Conservation (phyloP, 768 basidiomycete genomes). For the Hypholoma fasciculare region DNA sequence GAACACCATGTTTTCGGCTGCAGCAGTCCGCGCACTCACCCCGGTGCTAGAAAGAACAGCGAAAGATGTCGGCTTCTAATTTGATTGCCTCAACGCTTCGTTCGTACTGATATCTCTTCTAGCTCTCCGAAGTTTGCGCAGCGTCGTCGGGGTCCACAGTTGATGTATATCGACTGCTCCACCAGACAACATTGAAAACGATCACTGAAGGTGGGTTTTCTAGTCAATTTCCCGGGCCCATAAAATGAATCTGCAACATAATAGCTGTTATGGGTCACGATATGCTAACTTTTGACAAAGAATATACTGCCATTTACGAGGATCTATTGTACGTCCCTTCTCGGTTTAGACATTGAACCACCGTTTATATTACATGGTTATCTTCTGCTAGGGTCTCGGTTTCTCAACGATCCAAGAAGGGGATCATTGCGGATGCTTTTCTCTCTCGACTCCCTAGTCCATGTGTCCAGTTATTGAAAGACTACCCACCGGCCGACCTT, state of each 20-base stretch:
- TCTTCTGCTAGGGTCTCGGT: not conserved
- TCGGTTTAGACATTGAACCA: no score
- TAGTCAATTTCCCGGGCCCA: not conserved
- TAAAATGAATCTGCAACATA: not conserved
- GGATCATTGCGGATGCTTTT: not conserved
- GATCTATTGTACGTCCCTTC: not conserved
- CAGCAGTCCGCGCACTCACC: slow-evolving; percentile 42
- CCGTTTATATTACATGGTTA: not conserved
- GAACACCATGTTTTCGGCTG: slow-evolving; percentile 43
- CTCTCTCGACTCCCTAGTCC: not conserved
- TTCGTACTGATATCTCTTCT: not conserved
- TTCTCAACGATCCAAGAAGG: not conserved
- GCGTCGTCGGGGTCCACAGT: not conserved
- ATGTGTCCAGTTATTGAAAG: not conserved
- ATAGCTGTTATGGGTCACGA: slow-evolving; percentile 8
- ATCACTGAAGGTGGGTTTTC: slow-evolving; percentile 2
- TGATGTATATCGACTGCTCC: not conserved
- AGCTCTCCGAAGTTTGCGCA: slow-evolving; percentile 8
- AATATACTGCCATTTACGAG: not conserved
- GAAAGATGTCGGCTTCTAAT: not conserved
- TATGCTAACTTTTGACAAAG: not conserved
- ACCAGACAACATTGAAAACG: not conserved
- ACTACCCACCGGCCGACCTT: not conserved
- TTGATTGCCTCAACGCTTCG: not conserved
- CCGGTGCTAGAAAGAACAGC: slow-evolving; percentile 31